Percentiles rank a stretch among this genome's conserved stretches.
Conservation (phyloP, 352 stramenopile species). For the Globisporangium parvum region DNA sequence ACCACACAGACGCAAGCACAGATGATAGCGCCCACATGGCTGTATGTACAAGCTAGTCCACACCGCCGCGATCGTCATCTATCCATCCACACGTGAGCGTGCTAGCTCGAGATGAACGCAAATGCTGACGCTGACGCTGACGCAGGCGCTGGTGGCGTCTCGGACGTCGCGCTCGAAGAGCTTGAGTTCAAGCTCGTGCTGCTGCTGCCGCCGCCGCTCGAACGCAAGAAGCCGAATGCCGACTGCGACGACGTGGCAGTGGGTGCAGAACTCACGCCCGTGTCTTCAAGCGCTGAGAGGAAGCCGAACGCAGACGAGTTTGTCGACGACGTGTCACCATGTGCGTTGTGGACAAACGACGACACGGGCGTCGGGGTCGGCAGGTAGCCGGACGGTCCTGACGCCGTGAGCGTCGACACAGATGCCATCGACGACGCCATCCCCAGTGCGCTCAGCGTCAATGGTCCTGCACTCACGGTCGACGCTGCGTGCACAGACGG, state of each 20-base stretch:
- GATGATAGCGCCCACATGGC: no score
- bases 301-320: conserved; percentile 1
- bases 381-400: conserved; percentile 45
- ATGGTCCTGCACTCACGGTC: conserved; percentile 32
- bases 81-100: background rate
- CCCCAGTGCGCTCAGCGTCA: conserved; percentile 36
- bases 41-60: no score
- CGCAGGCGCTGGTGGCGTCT: conserved; percentile 4
- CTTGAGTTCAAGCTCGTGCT: conserved; percentile 10
- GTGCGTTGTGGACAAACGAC: background rate
- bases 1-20: no score
- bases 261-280: conserved; percentile 6
- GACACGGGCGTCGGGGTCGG: background rate
- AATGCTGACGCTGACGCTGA: conserved; percentile 52
- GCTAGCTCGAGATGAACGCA: conserved; percentile 48
- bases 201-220: conserved; percentile 13
- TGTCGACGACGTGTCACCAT: background rate
- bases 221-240: conserved; percentile 51
- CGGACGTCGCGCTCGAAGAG: conserved; percentile 17
- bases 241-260: conserved; percentile 41
- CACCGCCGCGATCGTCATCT: background rate
- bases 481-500: conserved; percentile 24
- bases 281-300: conserved; percentile 24
- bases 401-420: background rate
- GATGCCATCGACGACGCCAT: conserved; percentile 8